Conservation (phyloP, 768 basidiomycete genomes). For the Hygrocybe coccinea region DNA sequence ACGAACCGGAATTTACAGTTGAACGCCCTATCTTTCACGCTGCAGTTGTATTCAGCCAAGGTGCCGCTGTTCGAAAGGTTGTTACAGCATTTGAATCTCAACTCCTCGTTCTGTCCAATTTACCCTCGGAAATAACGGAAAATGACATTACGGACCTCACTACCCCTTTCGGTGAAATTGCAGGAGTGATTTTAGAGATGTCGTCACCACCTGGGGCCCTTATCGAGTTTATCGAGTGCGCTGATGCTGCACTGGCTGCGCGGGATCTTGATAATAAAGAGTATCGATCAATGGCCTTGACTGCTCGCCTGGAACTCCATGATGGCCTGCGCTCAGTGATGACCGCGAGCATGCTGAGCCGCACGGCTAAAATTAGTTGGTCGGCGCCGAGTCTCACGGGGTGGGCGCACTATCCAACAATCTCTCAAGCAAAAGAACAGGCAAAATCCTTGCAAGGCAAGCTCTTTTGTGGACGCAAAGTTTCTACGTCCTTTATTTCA, state of each 20-base stretch:
- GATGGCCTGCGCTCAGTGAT: conserved; percentile 5
- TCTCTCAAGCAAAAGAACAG: conserved; percentile 40
- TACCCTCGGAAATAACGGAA: conserved; percentile 31
- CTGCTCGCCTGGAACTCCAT: conserved; percentile 24
- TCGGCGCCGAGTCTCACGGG: conserved; percentile 38
- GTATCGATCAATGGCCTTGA: conserved; percentile 23
- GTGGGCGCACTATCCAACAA: conserved; percentile 44
- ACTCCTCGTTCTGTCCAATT: conserved; percentile 36
- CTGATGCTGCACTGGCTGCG: conserved; percentile 32
- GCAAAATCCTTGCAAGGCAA: conserved; percentile 38
- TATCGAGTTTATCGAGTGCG: conserved; percentile 25
- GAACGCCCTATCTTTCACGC: conserved; percentile 24
- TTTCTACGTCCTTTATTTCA: conserved; percentile 38
- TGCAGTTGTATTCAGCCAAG: conserved; percentile 31
- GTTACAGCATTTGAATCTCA: conserved; percentile 38
- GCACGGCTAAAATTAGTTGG: conserved; percentile 42
- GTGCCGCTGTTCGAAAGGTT: conserved; percentile 27
- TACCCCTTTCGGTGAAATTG: conserved; percentile 28
- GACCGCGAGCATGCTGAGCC: conserved; percentile 16
- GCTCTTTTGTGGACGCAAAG: conserved; percentile 35
- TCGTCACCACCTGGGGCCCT: conserved; percentile 10
- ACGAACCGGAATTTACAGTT: conserved; percentile 2
- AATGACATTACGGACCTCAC: conserved; percentile 30
- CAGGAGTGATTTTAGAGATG: conserved; percentile 22
- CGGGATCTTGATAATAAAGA: conserved; percentile 29